Evolutionary conservation across 345 rosid genomes (phyloP).

Genomic region (Citrus medica): DNA sequence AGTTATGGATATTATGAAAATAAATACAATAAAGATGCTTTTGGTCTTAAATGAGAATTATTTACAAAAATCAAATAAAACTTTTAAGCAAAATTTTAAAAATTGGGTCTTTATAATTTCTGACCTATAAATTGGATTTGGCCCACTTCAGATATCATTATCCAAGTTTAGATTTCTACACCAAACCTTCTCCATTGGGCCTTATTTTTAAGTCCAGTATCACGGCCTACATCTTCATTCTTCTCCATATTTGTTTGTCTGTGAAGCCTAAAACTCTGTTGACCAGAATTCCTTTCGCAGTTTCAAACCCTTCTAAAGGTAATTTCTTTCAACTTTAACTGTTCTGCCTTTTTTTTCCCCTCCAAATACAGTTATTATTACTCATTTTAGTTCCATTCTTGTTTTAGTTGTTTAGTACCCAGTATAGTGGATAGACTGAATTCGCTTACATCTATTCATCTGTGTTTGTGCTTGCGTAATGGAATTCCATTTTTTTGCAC

Average conservation of each 20-base stretch:
- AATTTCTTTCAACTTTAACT: not conserved
- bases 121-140: no score
- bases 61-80: no score
- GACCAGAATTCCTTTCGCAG: not conserved
- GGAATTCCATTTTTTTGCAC: not conserved
- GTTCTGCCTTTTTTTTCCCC: not conserved
- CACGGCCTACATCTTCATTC: not conserved
- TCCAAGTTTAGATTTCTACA: no score
- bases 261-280: not conserved
- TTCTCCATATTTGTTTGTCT: not conserved
- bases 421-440: not conserved
- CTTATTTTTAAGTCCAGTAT: no score
- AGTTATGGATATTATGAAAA: no score
- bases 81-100: no score
- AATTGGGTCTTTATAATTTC: no score
- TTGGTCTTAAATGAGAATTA: no score
- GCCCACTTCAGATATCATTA: no score
- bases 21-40: no score
- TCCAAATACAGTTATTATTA: not conserved
- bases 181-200: no score
- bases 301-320: not conserved
- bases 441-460: not conserved
- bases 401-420: no score
- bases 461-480: not conserved
- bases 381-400: not conserved